Base-by-base conservation (phyloP, 2,329 filamentous ascomycete species). In the Microdochium nivale region DNA sequence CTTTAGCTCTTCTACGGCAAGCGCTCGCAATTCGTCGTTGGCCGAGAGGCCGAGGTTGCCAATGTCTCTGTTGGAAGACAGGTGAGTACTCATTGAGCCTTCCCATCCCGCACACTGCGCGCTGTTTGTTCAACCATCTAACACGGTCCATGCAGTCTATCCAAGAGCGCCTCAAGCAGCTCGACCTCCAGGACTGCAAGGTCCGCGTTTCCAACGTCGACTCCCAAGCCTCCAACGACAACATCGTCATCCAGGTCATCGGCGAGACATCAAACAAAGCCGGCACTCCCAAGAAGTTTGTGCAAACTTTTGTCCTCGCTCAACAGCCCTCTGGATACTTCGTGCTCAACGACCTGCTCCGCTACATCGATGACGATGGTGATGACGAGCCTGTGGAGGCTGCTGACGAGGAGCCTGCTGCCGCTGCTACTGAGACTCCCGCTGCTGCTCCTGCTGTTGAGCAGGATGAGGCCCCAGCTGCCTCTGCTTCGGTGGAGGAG, bases 151-250 rank as follows among this genome's bases (percentile, higher is more conserved):
- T 23, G 24, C 58, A 96, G 90, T 84, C 84, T 51, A 99, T 99
- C 71, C 88, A 92, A 70, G 90, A 96, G 62, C 90, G 90, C 66
- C 96, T 99, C 73, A 90, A 90, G 75, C 77, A 86, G 58, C 85
- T 97, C 58, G 88, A 95, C 60, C 95, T 95, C 77, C 88, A 96
- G 69, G 90, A 97, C 70, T 95, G 89, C 83, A 99, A 99, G 76
- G 92, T 99, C 64, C 90, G 94, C 67, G 88, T 99, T 61, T 88
- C 92, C 70, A 99, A 99, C 65, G 94, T 99, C 64, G 94, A 99
- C 71, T 92, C 91, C 19, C 92, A 99, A 73, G 86, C 87, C 56
- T 96, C 92, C 10, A 87, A 85, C 68, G 84, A 91, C 55, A 95
- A 91, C 74, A 97, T 99, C 60, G 85, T 99, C 62, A 95, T 99